A percentile compares a stretch with the other conserved stretches of the same genome.
Evolutionary conservation across 2,329 filamentous ascomycete species (phyloP).

Genomic region (Neurospora sp.): DNA sequence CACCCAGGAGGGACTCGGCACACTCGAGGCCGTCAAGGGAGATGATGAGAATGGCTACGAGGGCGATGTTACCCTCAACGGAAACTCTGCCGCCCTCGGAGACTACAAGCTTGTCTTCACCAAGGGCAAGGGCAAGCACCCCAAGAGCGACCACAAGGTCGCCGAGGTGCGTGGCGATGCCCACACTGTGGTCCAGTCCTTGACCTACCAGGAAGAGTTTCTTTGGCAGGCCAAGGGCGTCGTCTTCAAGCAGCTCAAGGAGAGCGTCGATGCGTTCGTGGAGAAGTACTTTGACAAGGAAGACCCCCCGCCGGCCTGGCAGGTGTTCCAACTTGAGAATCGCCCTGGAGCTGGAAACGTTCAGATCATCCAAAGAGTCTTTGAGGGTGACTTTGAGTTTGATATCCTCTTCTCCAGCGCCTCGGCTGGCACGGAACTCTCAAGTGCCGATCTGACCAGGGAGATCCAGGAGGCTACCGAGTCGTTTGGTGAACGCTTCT

Average conservation of each 20-base stretch:
- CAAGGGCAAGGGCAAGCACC: constrained; percentile 53
- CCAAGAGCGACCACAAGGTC: constrained; percentile 54
- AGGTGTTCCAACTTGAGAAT: constrained; percentile 72
- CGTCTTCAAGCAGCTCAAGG: constrained; percentile 43
- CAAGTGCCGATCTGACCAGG: constrained; percentile 54
- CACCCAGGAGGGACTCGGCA: constrained; percentile 62
- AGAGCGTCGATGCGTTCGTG: constrained; percentile 38
- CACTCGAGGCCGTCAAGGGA: constrained; percentile 48
- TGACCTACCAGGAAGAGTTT: constrained; percentile 50
- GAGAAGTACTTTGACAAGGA: constrained; percentile 38
- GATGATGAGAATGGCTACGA: constrained; percentile 39
- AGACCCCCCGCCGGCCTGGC: constrained; percentile 69
- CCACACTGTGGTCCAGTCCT: constrained; percentile 64
- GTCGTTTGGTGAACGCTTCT: constrained; percentile 66
- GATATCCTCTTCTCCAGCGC: constrained; percentile 82
- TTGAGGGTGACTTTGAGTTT: constrained; percentile 84
- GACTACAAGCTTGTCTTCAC: constrained; percentile 73
- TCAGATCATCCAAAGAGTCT: constrained; percentile 85
- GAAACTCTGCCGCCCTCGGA: constrained; percentile 62
- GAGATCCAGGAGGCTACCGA: constrained; percentile 57
- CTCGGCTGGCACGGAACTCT: constrained; percentile 48
- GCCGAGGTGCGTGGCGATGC: constrained; percentile 62
- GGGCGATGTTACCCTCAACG: constrained; percentile 57
- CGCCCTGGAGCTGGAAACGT: constrained; percentile 62
- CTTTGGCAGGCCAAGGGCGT: constrained; percentile 57